Conservation (phyloP, 768 basidiomycete species). For the Trametes cingulata region DNA sequence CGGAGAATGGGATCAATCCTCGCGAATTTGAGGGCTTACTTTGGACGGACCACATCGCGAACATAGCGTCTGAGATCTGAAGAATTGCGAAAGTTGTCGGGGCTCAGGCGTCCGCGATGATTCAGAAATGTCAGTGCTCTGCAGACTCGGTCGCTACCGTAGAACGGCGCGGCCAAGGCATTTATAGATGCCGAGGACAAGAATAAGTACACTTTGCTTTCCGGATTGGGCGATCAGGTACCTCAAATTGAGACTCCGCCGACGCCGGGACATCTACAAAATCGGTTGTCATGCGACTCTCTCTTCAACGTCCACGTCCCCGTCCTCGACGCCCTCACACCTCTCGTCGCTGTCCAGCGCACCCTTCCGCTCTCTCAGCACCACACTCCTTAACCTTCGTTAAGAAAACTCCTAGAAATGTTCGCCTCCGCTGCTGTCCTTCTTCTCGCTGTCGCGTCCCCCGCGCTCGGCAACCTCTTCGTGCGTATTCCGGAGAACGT, state of each 20-base stretch:
- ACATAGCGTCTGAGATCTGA: no score
- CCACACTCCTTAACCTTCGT: slow-evolving; percentile 34
- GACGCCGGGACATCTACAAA: slow-evolving; percentile 7
- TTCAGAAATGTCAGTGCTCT: no score
- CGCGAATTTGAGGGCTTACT: no score
- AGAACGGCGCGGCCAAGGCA: neutral
- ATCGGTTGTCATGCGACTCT: slow-evolving; percentile 18
- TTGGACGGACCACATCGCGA: no score
- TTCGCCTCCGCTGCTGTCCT: slow-evolving; percentile 49
- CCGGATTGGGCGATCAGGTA: neutral
- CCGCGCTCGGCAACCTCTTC: slow-evolving; percentile 56
- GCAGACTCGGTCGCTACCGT: no score
- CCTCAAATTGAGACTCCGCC: slow-evolving; percentile 15
- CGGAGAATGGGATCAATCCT: no score
- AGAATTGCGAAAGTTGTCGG: no score
- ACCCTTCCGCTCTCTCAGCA: slow-evolving; percentile 39
- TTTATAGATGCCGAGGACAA: slow-evolving; percentile 7
- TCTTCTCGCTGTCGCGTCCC: slow-evolving; percentile 47
- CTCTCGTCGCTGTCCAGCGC: slow-evolving; percentile 25
- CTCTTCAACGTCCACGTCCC: slow-evolving; percentile 12
- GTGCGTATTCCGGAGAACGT: slow-evolving; percentile 40
- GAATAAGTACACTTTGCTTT: neutral
- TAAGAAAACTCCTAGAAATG: slow-evolving; percentile 42
- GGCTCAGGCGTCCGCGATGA: no score
- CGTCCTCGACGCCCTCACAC: slow-evolving; percentile 15